A percentile compares a stretch with the other conserved stretches of the same genome.
These are phyloP conservation scores for Cercospora sojina DNA, from an alignment of 2,329 filamentous ascomycete genomes.

Conservation along the genomic window DNA sequence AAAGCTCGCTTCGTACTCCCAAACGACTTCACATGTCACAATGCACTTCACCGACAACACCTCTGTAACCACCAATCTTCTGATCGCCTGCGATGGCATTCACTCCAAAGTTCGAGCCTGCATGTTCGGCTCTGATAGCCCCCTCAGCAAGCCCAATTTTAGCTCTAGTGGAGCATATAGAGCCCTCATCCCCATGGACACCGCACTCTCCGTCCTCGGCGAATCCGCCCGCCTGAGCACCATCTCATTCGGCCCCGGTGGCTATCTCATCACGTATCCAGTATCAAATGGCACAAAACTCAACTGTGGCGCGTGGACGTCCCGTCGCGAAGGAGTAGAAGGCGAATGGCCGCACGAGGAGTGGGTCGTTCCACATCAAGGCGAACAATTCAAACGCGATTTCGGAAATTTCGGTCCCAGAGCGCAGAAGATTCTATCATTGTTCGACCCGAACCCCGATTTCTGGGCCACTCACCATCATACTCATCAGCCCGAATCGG, in stretches of 20 bases:
- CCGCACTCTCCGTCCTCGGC: conserved; percentile 42
- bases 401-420: conserved; percentile 46
- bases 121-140: conserved; percentile 52
- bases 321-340: conserved; percentile 40
- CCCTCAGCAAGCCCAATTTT: conserved; percentile 51
- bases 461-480: conserved; percentile 53
- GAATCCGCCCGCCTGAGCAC: conserved; percentile 28
- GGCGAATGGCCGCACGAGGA: conserved; percentile 41
- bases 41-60: conserved; percentile 49
- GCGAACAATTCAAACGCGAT: conserved; percentile 43
- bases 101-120: conserved; percentile 56
- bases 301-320: conserved; percentile 51
- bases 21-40: conserved; percentile 28
- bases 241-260: conserved; percentile 50
- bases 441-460: conserved; percentile 44
- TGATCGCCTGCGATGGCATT: conserved; percentile 65
- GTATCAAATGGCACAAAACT: conserved; percentile 57
- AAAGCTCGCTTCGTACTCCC: conserved; percentile 18
- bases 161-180: conserved; percentile 61
- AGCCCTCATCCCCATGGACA: conserved; percentile 59
- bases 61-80: conserved; percentile 45
- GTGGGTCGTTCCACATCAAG: conserved; percentile 44
- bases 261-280: conserved; percentile 62
- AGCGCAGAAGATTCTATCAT: conserved; percentile 41
- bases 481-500: conserved; percentile 23